phyloP scores from a whole-genome alignment of 495 filamentous ascomycete genomes.

The Eremomyces bilateralis region DNA sequence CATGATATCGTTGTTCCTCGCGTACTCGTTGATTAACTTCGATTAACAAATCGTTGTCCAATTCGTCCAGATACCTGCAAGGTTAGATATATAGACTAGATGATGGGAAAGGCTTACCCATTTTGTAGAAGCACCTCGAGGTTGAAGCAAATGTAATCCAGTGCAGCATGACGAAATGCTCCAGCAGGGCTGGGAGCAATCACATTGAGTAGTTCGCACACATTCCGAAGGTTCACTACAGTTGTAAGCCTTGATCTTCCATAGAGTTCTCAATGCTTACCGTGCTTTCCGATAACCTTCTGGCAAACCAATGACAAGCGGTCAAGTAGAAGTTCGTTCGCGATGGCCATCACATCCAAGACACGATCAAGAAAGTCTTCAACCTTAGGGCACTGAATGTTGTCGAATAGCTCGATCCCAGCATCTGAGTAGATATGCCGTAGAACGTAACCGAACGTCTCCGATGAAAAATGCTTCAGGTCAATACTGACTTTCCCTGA shows the following conservation, averaged over 20 bases:
- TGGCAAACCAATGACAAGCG: constrained; percentile 78
- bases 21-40: constrained; percentile 60
- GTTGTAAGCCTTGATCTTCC: not conserved
- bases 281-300: constrained; percentile 63
- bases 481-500: constrained; percentile 42
- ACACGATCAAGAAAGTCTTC: constrained; percentile 73
- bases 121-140: constrained; percentile 80
- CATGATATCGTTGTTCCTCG: too few relatives aligned
- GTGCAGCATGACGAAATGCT: constrained; percentile 67
- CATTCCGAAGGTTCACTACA: constrained; percentile 62
- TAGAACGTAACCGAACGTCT: constrained; percentile 58
- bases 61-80: constrained; percentile 45
- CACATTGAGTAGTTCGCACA: constrained; percentile 60
- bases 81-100: constrained; percentile 8
- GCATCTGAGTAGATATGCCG: constrained; percentile 67
- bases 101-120: constrained; percentile 25
- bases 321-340: constrained; percentile 91
- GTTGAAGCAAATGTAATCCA: constrained; percentile 84
- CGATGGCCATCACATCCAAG: constrained; percentile 77
- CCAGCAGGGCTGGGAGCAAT: constrained; percentile 61
- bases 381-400: constrained; percentile 42
- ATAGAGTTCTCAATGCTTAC: constrained; percentile 19
- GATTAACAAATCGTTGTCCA: constrained; percentile 62
- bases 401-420: constrained; percentile 62
- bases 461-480: constrained; percentile 51